Evolutionary conservation across 1,284 basidiomycete species (phyloP).

Genomic region (Pisolithus thermaeus): DNA sequence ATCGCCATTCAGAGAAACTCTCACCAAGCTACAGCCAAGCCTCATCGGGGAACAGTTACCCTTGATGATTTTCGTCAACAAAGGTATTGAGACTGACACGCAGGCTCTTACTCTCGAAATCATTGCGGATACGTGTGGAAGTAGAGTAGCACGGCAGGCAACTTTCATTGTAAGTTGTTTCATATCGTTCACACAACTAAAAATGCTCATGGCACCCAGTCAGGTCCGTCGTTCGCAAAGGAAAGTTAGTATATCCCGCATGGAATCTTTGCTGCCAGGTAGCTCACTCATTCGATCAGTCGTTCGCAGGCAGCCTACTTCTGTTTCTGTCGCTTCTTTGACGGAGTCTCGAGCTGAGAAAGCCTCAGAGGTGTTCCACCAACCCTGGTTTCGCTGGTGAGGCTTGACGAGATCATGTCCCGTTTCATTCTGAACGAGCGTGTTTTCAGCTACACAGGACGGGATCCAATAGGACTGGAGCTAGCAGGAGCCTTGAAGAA

Average conservation of each 20-base stretch:
- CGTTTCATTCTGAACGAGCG: background rate
- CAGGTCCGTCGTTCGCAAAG: slow-evolving; percentile 81
- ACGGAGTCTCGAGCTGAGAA: slow-evolving; percentile 65
- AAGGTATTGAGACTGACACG: slow-evolving; percentile 76
- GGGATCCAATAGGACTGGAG: slow-evolving; percentile 83
- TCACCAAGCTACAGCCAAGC: slow-evolving; percentile 46
- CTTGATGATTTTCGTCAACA: slow-evolving; percentile 81
- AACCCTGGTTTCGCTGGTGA: slow-evolving; percentile 83
- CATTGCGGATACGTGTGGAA: slow-evolving; percentile 75
- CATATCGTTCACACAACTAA: slow-evolving; percentile 1
- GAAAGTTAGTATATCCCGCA: slow-evolving; percentile 53
- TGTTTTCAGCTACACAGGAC: slow-evolving; percentile 60
- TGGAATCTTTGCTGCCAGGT: background rate
- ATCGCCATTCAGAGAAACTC: slow-evolving; percentile 39
- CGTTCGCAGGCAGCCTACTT: slow-evolving; percentile 74
- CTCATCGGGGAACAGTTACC: slow-evolving; percentile 53
- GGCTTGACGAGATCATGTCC: slow-evolving; percentile 11
- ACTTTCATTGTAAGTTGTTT: slow-evolving; percentile 66
- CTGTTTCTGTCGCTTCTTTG: slow-evolving; percentile 76
- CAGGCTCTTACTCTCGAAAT: slow-evolving; percentile 78
- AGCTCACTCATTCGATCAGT: slow-evolving; percentile 38
- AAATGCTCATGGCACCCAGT: slow-evolving; percentile 38
- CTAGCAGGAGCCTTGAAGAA: slow-evolving; percentile 89
- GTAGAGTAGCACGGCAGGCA: slow-evolving; percentile 65
- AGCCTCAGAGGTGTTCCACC: slow-evolving; percentile 71